These are phyloP conservation scores for Apophysomyces ossiformis DNA, from an alignment of 371 early-diverging fungal species.

Conservation along the genomic window DNA sequence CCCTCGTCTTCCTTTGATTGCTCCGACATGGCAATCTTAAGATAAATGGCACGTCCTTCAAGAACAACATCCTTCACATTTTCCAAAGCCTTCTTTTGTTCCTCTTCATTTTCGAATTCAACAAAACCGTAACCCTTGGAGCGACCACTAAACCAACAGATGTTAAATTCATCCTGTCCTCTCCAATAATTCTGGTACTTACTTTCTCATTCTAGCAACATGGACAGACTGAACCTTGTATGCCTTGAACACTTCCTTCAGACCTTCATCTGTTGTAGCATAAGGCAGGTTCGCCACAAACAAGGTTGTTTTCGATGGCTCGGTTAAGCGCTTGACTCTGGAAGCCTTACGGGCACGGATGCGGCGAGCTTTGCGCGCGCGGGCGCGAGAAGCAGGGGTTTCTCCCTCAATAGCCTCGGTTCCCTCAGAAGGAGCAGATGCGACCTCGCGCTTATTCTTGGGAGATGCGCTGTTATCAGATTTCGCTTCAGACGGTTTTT, in stretches of 20 bases:
- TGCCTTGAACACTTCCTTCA: slow-evolving; percentile 73
- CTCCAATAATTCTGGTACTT: not conserved
- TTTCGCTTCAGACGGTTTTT: slow-evolving; percentile 15
- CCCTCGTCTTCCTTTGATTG: slow-evolving; percentile 13
- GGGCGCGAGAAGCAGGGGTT: not conserved
- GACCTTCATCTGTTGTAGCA: slow-evolving; percentile 75
- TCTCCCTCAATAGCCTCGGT: not conserved
- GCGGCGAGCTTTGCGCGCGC: not conserved
- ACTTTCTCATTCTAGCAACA: slow-evolving; percentile 59
- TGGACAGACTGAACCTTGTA: slow-evolving; percentile 77
- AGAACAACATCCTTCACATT: slow-evolving; percentile 59
- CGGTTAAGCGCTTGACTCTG: slow-evolving; percentile 34
- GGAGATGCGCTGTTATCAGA: not conserved
- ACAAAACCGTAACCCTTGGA: slow-evolving; percentile 93
- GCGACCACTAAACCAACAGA: slow-evolving; percentile 44
- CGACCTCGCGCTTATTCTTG: slow-evolving; percentile 12
- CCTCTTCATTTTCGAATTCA: slow-evolving; percentile 72
- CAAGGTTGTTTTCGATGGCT: slow-evolving; percentile 77
- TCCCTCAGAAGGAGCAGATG: slow-evolving; percentile 16
- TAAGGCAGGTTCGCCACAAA: slow-evolving; percentile 94
- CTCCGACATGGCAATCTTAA: slow-evolving; percentile 74
- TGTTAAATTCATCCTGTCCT: not conserved
- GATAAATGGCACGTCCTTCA: slow-evolving; percentile 68
- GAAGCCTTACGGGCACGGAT: slow-evolving; percentile 1
- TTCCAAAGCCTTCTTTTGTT: slow-evolving; percentile 76